phyloP scores from a whole-genome alignment of 2,329 filamentous ascomycete species.

The Pseudocercospora fijiensis region DNA sequence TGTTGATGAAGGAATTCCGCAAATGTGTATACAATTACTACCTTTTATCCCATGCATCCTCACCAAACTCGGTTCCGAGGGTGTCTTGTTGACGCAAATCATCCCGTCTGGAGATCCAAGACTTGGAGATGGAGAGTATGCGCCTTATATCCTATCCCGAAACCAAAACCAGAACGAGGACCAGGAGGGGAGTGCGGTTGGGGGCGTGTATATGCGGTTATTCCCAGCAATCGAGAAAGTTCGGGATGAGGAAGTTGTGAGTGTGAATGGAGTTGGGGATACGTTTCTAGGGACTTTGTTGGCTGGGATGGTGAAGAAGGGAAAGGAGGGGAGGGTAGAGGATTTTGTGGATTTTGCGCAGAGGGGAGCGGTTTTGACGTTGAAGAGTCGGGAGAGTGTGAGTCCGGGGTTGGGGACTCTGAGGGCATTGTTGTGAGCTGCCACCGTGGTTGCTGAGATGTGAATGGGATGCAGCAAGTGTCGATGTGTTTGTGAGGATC shows the following conservation, averaged over 20 bases:
- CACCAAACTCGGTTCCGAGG: constrained; percentile 75
- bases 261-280: constrained; percentile 92
- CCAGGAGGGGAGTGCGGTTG: constrained; percentile 58
- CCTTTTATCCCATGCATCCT: constrained; percentile 84
- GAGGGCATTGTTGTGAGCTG: constrained; percentile 22
- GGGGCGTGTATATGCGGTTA: constrained; percentile 79
- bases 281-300: constrained; percentile 84
- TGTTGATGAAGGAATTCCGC: constrained; percentile 77
- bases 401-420: constrained; percentile 56
- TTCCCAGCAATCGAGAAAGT: constrained; percentile 66
- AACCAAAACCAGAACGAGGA: constrained; percentile 51
- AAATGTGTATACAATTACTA: constrained; percentile 78
- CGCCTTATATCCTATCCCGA: constrained; percentile 70
- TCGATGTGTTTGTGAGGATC: neutral
- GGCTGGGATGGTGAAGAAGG: constrained; percentile 65
- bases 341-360: constrained; percentile 78
- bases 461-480: neutral
- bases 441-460: neutral
- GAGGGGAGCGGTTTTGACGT: constrained; percentile 72
- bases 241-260: constrained; percentile 64
- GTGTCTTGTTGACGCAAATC: constrained; percentile 73
- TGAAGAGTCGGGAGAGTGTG: constrained; percentile 74
- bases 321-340: constrained; percentile 51
- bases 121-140: constrained; percentile 61
- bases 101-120: constrained; percentile 66